Evolutionary conservation across 2,329 filamentous ascomycete species (phyloP).

Genomic region (Apiospora koreana): DNA sequence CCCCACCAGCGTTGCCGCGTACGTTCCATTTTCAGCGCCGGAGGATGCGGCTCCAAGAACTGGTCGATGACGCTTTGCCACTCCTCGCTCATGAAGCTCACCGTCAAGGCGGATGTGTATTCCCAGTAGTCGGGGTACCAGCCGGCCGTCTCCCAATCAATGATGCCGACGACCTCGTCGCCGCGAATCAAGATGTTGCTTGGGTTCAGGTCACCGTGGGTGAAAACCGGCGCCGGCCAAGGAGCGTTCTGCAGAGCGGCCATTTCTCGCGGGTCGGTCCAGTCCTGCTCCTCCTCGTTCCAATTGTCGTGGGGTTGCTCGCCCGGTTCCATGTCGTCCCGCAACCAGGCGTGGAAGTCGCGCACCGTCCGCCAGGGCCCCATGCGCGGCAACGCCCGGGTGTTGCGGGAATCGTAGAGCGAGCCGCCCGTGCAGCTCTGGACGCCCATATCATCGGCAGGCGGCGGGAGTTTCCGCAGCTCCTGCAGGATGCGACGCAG

Average conservation of each 20-base stretch:
- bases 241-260: slow-evolving; percentile 22
- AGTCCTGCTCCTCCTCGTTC: background rate
- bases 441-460: slow-evolving; percentile 17
- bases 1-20: slow-evolving; percentile 21
- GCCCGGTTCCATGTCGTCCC: slow-evolving; percentile 23
- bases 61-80: slow-evolving; percentile 20
- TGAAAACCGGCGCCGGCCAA: slow-evolving; percentile 14
- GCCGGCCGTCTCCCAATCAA: slow-evolving; percentile 19
- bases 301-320: slow-evolving; percentile 20
- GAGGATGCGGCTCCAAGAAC: slow-evolving; percentile 19
- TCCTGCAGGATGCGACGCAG: slow-evolving; percentile 24
- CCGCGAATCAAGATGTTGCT: slow-evolving; percentile 29
- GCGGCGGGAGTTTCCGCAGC: slow-evolving; percentile 24
- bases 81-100: slow-evolving; percentile 18
- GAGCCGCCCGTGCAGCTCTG: slow-evolving; percentile 29
- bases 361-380: slow-evolving; percentile 34
- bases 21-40: slow-evolving; percentile 21
- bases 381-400: slow-evolving; percentile 14
- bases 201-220: slow-evolving; percentile 31
- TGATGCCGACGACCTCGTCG: slow-evolving; percentile 29
- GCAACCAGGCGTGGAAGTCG: slow-evolving; percentile 35
- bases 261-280: slow-evolving; percentile 25
- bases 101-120: slow-evolving; percentile 21
- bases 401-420: slow-evolving; percentile 17
- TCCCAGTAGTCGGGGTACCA: slow-evolving; percentile 24